Conservation (phyloP, 1,139 yeast genomes). For the Blastobotrys illinoisensis region DNA sequence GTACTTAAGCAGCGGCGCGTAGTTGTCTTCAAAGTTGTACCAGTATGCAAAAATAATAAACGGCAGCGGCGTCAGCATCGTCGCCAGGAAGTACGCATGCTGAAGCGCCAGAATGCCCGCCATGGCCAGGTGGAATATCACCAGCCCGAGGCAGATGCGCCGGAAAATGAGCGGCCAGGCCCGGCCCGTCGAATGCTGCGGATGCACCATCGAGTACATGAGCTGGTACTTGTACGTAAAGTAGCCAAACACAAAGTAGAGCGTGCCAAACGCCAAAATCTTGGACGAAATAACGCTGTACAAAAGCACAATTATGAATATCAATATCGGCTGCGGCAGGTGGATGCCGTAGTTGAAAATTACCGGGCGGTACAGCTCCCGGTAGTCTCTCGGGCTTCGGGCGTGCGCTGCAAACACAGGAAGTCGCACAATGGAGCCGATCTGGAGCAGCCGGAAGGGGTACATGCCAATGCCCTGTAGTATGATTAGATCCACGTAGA, state of each 20-base stretch:
- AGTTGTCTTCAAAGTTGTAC: conserved; percentile 78
- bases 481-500: conserved; percentile 75
- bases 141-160: conserved; percentile 62
- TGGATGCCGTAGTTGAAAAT: conserved; percentile 75
- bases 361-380: conserved; percentile 70
- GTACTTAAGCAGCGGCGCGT: conserved; percentile 72
- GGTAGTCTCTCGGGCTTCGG: conserved; percentile 63
- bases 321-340: conserved; percentile 73
- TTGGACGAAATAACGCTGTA: conserved; percentile 72
- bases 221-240: conserved; percentile 78
- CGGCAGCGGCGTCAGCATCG: conserved; percentile 70
- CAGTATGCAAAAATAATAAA: conserved; percentile 57
- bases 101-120: conserved; percentile 81
- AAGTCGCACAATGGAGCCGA: conserved; percentile 61
- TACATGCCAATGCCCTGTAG: conserved; percentile 83
- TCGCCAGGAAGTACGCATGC: conserved; percentile 69
- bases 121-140: conserved; percentile 82
- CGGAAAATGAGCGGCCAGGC: conserved; percentile 82
- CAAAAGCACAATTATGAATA: conserved; percentile 66
- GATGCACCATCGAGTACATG: conserved; percentile 74
- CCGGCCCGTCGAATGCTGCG: conserved; percentile 84
- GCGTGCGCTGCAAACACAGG: conserved; percentile 53
- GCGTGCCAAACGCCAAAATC: conserved; percentile 64
- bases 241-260: conserved; percentile 69
- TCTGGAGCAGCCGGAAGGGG: conserved; percentile 64